Base-by-base conservation (phyloP, 1,284 basidiomycete genomes). In the Marasmius tenuissimus region DNA sequence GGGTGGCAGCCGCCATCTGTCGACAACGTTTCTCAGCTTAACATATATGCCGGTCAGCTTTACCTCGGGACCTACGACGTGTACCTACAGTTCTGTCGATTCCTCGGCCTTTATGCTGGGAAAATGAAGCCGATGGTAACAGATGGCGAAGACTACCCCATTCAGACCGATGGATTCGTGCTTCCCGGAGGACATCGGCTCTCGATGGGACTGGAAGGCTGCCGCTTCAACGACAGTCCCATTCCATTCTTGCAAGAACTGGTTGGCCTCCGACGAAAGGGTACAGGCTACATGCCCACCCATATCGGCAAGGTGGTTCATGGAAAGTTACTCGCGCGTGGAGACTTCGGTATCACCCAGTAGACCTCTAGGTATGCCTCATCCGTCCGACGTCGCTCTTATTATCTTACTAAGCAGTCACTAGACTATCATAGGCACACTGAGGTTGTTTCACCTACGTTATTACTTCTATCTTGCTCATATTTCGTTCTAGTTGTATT, bases 261-360 rank as follows among this genome's bases (percentile, higher is more conserved):
- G 60, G 65, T 76, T 2, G 66, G 68, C 10, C 62, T 76, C 40
- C 70, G 82, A n/a, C 69, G 81, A 62, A 82, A 79, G 57, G 81
- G 80, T 1, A 70, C 74, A 67, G 64, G 69, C 1, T 81, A 74
- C 61, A 50, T 60, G 4, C 56, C 63, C 18, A 80, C 81, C 0
- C 79, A 82, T 60, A 64, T 83, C 62, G 82, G 82, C 5, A 75
- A 73, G 47, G 66, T 84, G 34, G 54, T 84, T 37, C 67, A 73
- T 38, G 76, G 72, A 11, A 68, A 65, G 12, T 27, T 65, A 0
- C 67, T 82, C 33, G 63, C 58, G 0, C 47, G 66, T 22, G 66
- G 70, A 10, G 73, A 78, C 52, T 74, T 75, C 48, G 45, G 20
- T 47, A 4, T 4, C 27, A 27, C 27, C 27, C 27, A 27, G 4